Conservation (phyloP, 495 filamentous ascomycete genomes). For the Aspergillus olivimuriae region DNA sequence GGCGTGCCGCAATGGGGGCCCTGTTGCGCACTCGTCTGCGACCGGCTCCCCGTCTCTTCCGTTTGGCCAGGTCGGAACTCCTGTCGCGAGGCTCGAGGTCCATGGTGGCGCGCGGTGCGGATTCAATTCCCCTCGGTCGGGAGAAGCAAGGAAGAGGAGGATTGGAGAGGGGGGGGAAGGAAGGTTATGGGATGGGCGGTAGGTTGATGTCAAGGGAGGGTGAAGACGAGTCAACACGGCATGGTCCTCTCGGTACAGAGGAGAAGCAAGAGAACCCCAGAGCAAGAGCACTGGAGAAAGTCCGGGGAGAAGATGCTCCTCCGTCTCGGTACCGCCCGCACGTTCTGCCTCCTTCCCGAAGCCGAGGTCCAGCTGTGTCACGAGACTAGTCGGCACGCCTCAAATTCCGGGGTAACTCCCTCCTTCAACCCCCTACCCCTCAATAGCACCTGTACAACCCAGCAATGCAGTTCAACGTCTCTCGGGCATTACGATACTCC, state of each 20-base stretch:
- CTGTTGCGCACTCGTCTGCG: slow-evolving; percentile 45
- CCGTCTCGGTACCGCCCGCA: slow-evolving; percentile 26
- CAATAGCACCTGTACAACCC: too few relatives aligned
- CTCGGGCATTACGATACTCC: too few relatives aligned
- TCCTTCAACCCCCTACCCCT: too few relatives aligned
- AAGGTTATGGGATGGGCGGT: not conserved
- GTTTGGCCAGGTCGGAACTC: slow-evolving; percentile 37
- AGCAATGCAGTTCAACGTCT: too few relatives aligned
- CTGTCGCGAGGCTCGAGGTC: slow-evolving; percentile 31
- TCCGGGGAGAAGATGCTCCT: slow-evolving; percentile 12
- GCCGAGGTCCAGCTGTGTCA: slow-evolving; percentile 29
- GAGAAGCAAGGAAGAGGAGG: not conserved
- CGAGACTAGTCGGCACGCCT: too few relatives aligned
- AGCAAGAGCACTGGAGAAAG: slow-evolving; percentile 13
- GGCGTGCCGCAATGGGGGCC: slow-evolving; percentile 50
- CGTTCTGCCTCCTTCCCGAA: slow-evolving; percentile 29
- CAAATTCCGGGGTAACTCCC: too few relatives aligned
- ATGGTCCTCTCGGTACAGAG: too few relatives aligned
- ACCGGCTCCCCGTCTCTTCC: slow-evolving; percentile 26
- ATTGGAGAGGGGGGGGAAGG: too few relatives aligned
- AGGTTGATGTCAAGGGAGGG: too few relatives aligned
- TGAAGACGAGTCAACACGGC: too few relatives aligned
- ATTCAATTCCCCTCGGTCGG: slow-evolving; percentile 21
- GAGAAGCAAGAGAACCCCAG: not conserved
- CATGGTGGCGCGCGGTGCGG: slow-evolving; percentile 22